Conservation (phyloP, 2,329 filamentous ascomycete species). For the Emergomyces africanus region DNA sequence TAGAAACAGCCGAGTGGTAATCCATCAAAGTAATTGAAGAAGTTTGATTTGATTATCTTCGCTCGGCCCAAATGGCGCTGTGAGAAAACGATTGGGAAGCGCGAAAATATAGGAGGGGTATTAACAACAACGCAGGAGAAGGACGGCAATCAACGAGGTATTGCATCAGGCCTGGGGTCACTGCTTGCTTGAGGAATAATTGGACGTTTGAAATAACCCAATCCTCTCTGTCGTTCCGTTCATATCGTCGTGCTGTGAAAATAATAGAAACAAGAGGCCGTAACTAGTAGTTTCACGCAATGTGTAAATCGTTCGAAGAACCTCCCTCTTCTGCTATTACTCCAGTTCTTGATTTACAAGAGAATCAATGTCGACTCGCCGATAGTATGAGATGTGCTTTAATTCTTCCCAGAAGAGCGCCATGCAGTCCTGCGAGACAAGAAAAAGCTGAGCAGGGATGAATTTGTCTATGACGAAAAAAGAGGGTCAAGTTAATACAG, state of each 20-base stretch:
- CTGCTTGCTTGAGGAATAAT: neutral
- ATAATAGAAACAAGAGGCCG: neutral
- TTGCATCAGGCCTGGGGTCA: neutral
- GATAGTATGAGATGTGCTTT: slow-evolving; percentile 33
- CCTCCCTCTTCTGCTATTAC: neutral
- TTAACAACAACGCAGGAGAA: neutral
- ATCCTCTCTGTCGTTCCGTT: neutral
- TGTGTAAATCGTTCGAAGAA: neutral
- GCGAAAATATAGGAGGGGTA: neutral
- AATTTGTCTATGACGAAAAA: slow-evolving; percentile 47
- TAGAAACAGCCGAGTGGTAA: neutral
- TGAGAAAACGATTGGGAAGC: neutral
- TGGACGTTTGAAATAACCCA: neutral
- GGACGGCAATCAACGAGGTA: neutral
- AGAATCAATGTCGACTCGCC: slow-evolving; percentile 30
- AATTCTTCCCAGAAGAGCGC: slow-evolving; percentile 69
- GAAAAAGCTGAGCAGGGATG: slow-evolving; percentile 61
- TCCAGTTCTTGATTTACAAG: slow-evolving; percentile 10
- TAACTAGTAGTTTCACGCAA: neutral
- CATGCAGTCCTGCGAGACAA: slow-evolving; percentile 62
- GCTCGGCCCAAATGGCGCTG: neutral
- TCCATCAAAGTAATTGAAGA: neutral
- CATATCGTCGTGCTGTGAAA: neutral
- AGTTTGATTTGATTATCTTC: neutral
- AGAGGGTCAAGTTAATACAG: neutral